A percentile compares a stretch with the other conserved stretches of the same genome.
These are phyloP conservation scores for Plasmodium billcollinsi DNA, from an alignment of 169 alveolate genomes.

Conservation along the genomic window DNA sequence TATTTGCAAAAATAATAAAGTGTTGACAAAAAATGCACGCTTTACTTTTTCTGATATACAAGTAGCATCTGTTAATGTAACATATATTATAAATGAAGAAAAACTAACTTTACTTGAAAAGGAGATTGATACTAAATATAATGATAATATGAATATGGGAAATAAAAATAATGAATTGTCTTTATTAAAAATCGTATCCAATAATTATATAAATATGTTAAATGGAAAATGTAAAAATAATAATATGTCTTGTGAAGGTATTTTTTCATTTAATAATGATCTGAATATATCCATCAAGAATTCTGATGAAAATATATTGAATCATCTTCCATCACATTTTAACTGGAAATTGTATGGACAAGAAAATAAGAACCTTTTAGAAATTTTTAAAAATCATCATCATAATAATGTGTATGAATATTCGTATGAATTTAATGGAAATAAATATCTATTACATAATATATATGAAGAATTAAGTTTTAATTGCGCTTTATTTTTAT, in stretches of 20 bases:
- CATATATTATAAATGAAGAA: too few species aligned
- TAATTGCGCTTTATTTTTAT: constrained; percentile 55
- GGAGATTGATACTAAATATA: neutral
- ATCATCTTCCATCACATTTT: constrained; percentile 19
- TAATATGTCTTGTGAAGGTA: neutral
- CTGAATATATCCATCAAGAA: constrained; percentile 12
- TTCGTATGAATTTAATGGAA: constrained; percentile 11
- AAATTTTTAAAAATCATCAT: constrained; percentile 25
- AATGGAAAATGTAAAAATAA: constrained; percentile 7
- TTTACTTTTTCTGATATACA: constrained; percentile 62
- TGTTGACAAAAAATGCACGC: constrained; percentile 69
- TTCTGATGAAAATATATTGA: constrained; percentile 20
- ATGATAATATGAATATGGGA: constrained; percentile 1
- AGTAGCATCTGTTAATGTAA: constrained; percentile 55
- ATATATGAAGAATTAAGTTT: constrained; percentile 69
- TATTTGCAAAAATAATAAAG: constrained; percentile 17
- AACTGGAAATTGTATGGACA: constrained; percentile 27
- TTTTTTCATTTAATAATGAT: constrained; percentile 41
- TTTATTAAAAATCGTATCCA: neutral
- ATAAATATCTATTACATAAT: constrained; percentile 30
- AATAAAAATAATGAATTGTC: neutral
- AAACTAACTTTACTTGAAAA: neutral
- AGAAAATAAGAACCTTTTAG: constrained; percentile 1
- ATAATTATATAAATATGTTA: neutral
- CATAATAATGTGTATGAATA: neutral